phyloP scores from a whole-genome alignment of 225 moss, liverwort and hornwort genomes.

The Takakia lepidozioides region DNA sequence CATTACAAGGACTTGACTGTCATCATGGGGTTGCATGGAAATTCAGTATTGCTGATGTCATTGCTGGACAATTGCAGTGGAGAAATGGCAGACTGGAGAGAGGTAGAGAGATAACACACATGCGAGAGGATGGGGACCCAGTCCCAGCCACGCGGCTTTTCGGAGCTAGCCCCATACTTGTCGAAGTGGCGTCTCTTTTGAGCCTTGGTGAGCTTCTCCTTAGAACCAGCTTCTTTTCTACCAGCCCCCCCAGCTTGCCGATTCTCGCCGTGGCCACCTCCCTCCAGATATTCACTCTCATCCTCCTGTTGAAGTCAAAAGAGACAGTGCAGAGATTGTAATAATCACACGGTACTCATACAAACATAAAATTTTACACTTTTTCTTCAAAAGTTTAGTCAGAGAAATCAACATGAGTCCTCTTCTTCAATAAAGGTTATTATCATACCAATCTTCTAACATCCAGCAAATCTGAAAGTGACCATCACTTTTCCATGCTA shows the following conservation, averaged over 20 bases:
- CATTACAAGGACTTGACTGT: too few species aligned
- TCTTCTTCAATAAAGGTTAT: too few species aligned
- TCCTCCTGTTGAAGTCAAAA: conserved; percentile 5
- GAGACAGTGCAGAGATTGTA: not conserved
- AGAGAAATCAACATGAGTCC: too few species aligned
- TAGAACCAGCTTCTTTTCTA: conserved; percentile 62
- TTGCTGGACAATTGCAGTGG: not conserved
- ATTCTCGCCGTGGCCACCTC: conserved; percentile 35
- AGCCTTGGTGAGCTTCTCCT: conserved; percentile 88
- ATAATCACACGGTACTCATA: too few species aligned
- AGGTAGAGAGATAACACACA: conserved; percentile 32
- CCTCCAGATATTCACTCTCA: conserved; percentile 19
- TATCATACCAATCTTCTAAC: too few species aligned
- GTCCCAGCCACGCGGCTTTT: conserved; percentile 99
- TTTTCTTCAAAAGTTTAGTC: too few species aligned
- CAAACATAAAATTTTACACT: too few species aligned
- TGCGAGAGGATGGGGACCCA: conserved; percentile 94
- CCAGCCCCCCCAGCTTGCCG: conserved; percentile 29
- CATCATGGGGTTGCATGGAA: not conserved
- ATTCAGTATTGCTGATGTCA: not conserved
- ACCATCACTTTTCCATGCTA: too few species aligned
- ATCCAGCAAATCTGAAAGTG: too few species aligned
- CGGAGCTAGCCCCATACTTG: conserved; percentile 78
- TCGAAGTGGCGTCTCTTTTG: conserved; percentile 97
- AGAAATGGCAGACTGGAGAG: too few species aligned